Evolutionary conservation across 805 yeast genomes (phyloP).

Genomic region (Spathaspora girioi): DNA sequence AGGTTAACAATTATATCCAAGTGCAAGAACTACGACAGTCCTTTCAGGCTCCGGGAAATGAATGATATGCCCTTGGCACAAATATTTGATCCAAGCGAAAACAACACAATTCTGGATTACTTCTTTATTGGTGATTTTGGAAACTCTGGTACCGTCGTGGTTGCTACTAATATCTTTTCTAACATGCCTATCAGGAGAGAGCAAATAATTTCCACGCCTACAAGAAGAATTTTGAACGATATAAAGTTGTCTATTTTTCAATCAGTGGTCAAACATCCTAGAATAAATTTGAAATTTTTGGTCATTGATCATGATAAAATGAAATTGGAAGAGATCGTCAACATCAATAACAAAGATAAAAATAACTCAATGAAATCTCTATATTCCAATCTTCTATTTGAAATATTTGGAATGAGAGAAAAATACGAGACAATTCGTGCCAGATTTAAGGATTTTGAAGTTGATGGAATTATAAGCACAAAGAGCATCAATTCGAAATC

Average conservation of each 20-base stretch:
- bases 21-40: not conserved
- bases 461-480: constrained; percentile 39
- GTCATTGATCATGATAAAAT: constrained; percentile 5
- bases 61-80: not conserved
- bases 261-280: constrained; percentile 20
- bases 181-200: constrained; percentile 42
- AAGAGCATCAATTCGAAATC: constrained; percentile 27
- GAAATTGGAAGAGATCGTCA: constrained; percentile 2
- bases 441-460: constrained; percentile 17
- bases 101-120: not conserved
- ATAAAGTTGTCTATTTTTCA: constrained; percentile 27
- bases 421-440: constrained; percentile 24
- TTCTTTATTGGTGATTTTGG: constrained; percentile 3
- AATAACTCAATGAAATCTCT: not conserved
- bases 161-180: constrained; percentile 37
- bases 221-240: constrained; percentile 18
- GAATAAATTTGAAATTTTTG: constrained; percentile 1
- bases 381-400: constrained; percentile 1
- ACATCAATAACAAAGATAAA: not conserved
- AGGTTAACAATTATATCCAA: constrained; percentile 48
- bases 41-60: constrained; percentile 1
- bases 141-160: constrained; percentile 36
- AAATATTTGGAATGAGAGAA: constrained; percentile 5
- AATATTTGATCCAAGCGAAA: not conserved
- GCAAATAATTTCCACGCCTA: constrained; percentile 16